Conservation (phyloP, 331 rosid genomes). For the Arachis monticola region DNA sequence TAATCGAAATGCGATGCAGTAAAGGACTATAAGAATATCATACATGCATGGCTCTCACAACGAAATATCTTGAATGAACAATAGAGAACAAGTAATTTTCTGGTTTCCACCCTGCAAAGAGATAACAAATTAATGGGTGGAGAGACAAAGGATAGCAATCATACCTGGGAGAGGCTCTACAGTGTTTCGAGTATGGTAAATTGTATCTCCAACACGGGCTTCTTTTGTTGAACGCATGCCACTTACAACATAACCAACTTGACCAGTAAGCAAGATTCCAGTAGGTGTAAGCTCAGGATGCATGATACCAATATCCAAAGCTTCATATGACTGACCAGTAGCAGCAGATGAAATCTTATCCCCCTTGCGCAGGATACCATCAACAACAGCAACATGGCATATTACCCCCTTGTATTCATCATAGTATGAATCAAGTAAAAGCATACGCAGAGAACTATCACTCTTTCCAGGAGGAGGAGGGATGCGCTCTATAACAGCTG, state of each 20-base stretch:
- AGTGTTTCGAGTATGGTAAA: conserved; percentile 56
- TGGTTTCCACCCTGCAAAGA: conserved; percentile 11
- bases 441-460: conserved; percentile 75
- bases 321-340: conserved; percentile 80
- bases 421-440: conserved; percentile 86
- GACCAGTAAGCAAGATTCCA: conserved; percentile 83
- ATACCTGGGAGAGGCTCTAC: conserved; percentile 82
- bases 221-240: conserved; percentile 99
- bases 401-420: conserved; percentile 96
- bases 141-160: conserved; percentile 18
- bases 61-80: conserved; percentile 3
- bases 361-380: conserved; percentile 80
- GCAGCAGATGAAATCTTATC: conserved; percentile 85
- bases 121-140: conserved; percentile 2
- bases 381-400: conserved; percentile 93
- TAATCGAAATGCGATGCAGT: conserved; percentile 24
- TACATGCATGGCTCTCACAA: conserved; percentile 12
- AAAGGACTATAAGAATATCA: conserved; percentile 18
- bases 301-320: conserved; percentile 90
- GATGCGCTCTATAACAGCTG: conserved; percentile 80
- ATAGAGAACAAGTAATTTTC: background rate
- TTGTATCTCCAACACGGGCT: conserved; percentile 94
- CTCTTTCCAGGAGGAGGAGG: conserved; percentile 88
- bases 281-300: conserved; percentile 93
- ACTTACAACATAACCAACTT: conserved; percentile 92